Percentiles rank a stretch among this genome's conserved stretches.
Evolutionary conservation across 2,329 filamentous ascomycete genomes (phyloP).

Genomic region (Neofusicoccum umdonicola): DNA sequence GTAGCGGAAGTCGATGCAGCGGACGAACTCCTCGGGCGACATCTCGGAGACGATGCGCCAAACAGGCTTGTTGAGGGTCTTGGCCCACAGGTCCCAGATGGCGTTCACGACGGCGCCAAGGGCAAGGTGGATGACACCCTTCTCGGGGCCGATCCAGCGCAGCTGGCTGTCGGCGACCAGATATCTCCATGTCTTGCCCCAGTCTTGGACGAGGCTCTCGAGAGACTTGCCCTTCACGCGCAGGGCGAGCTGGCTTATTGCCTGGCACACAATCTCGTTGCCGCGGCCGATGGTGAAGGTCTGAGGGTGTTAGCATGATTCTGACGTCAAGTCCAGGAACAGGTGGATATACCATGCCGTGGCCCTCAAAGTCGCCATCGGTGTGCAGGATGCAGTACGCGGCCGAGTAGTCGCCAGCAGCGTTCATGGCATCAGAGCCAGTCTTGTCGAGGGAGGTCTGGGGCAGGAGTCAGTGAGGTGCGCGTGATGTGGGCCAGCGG

Average conservation of each 20-base stretch:
- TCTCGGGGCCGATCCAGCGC: constrained; percentile 91
- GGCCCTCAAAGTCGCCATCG: constrained; percentile 67
- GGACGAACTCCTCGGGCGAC: constrained; percentile 81
- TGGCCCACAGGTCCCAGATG: constrained; percentile 94
- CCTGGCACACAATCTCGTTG: constrained; percentile 87
- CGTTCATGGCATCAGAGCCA: constrained; percentile 97
- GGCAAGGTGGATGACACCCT: constrained; percentile 90
- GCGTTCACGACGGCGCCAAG: constrained; percentile 87
- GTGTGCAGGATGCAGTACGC: constrained; percentile 93
- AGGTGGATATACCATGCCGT: constrained; percentile 65
- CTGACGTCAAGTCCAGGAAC: not conserved
- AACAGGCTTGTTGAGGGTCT: constrained; percentile 79
- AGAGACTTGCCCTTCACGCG: constrained; percentile 73
- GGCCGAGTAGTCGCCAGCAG: constrained; percentile 85
- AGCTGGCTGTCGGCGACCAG: constrained; percentile 89
- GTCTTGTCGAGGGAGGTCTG: constrained; percentile 91
- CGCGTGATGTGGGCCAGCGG: not conserved
- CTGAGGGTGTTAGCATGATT: constrained; percentile 25
- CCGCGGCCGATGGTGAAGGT: constrained; percentile 84
- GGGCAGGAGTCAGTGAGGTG: not conserved
- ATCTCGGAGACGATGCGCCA: constrained; percentile 90
- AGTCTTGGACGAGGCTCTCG: constrained; percentile 72
- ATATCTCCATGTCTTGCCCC: constrained; percentile 86
- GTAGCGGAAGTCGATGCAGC: constrained; percentile 90
- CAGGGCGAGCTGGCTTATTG: constrained; percentile 74